Percentiles rank a stretch among this genome's conserved stretches.
Conservation (phyloP, 129 eudicot genomes). For the Scalesia atractyloides region DNA sequence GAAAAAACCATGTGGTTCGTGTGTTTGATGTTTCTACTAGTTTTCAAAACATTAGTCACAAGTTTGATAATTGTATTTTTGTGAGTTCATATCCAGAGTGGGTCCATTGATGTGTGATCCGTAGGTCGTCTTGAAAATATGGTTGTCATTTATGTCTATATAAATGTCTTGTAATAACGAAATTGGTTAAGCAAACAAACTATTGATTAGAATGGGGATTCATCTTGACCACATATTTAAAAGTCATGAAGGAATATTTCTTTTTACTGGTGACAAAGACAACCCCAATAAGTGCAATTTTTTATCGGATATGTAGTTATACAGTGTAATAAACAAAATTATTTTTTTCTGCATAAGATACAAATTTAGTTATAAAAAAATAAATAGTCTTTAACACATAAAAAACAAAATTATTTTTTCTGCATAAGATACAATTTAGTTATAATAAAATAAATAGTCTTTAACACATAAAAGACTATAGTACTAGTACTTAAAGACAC, state of each 20-base stretch:
- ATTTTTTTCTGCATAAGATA: background rate
- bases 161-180: slow-evolving; percentile 8
- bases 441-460: background rate
- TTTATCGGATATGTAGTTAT: background rate
- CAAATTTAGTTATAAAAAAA: background rate
- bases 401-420: too few relatives aligned
- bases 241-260: background rate
- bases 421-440: background rate
- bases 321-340: background rate
- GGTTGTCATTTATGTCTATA: background rate
- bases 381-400: too few relatives aligned
- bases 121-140: background rate
- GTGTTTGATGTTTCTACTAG: background rate
- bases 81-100: background rate
- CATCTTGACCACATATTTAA: slow-evolving; percentile 8
- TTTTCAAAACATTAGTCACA: background rate
- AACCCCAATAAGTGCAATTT: background rate
- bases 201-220: slow-evolving; percentile 10
- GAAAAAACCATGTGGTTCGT: background rate
- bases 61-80: background rate
- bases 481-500: too few relatives aligned
- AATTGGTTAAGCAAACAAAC: slow-evolving; percentile 11
- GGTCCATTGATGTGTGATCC: background rate
- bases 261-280: background rate
- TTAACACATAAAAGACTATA: too few relatives aligned